A percentile compares a stretch with the other conserved stretches of the same genome.
Conservation (phyloP, 805 yeast genomes). For the Yamadazyma kitorensis region DNA sequence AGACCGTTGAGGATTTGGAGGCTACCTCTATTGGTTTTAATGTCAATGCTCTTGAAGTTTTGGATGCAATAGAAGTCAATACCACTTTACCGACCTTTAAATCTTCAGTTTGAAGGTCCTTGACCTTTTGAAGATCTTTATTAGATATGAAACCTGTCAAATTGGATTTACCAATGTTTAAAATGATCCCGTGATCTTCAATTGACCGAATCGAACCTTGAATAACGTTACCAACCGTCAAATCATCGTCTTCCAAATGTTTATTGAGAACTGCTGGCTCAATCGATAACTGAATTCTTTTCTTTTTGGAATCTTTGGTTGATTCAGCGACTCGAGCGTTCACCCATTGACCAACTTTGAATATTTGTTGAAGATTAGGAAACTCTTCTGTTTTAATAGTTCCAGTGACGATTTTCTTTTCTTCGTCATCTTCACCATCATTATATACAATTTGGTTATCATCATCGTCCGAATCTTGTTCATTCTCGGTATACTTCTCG, state of each 20-base stretch:
- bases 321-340: constrained; percentile 72
- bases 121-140: constrained; percentile 51
- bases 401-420: constrained; percentile 19
- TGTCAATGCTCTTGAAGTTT: constrained; percentile 55
- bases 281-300: constrained; percentile 65
- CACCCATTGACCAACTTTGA: constrained; percentile 79
- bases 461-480: constrained; percentile 33
- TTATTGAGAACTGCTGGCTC: constrained; percentile 75
- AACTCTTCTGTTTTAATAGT: constrained; percentile 34
- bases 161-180: constrained; percentile 62
- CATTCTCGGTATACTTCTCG: constrained; percentile 51
- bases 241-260: constrained; percentile 60
- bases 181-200: constrained; percentile 89
- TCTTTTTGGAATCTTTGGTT: constrained; percentile 42
- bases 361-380: constrained; percentile 55
- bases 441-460: constrained; percentile 29
- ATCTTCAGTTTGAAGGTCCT: constrained; percentile 21
- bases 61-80: constrained; percentile 51
- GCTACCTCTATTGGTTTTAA: constrained; percentile 45
- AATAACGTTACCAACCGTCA: constrained; percentile 56
- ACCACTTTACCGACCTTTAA: constrained; percentile 65
- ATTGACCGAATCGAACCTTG: constrained; percentile 77
- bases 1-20: constrained; percentile 43
- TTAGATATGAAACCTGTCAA: constrained; percentile 72
- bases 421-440: constrained; percentile 32